Percentiles rank a stretch among this genome's conserved stretches.
These are phyloP conservation scores for Globisporangium viniferum DNA, from an alignment of 352 stramenopile species.

Conservation along the genomic window DNA sequence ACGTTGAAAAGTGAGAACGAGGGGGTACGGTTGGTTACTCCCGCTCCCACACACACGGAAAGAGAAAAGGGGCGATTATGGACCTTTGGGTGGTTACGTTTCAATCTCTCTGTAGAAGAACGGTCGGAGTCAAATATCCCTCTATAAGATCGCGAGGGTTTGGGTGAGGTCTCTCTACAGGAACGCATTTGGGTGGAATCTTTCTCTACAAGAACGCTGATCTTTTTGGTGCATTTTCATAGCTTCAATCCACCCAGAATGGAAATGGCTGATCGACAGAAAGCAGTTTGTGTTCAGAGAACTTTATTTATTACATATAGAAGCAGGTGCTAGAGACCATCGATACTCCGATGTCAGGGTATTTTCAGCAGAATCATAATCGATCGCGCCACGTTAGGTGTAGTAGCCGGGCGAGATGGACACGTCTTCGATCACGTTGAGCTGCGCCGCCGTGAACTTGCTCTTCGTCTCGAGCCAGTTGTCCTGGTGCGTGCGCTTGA, in stretches of 20 bases:
- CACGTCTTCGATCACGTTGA: constrained; percentile 75
- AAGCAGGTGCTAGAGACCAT: neutral
- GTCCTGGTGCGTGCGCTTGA: constrained; percentile 82
- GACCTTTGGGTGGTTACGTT: constrained; percentile 22
- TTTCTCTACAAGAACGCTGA: neutral
- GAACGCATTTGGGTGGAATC: neutral
- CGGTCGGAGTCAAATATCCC: constrained; percentile 12
- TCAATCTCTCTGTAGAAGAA: constrained; percentile 24
- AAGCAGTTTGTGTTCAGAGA: neutral
- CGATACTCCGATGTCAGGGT: neutral
- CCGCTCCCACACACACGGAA: neutral
- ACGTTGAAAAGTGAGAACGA: neutral
- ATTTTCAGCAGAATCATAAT: neutral
- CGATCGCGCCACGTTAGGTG: constrained; percentile 22
- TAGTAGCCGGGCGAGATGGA: constrained; percentile 79
- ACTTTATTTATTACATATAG: neutral
- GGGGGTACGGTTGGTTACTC: constrained; percentile 13
- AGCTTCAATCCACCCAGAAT: neutral
- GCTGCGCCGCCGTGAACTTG: constrained; percentile 52
- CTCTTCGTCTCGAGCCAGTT: constrained; percentile 77
- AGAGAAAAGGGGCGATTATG: neutral
- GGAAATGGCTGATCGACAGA: neutral
- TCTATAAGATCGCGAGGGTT: constrained; percentile 19
- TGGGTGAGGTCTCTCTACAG: neutral
- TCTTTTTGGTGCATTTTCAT: neutral